Evolutionary conservation across 257 asterid species (phyloP).

Genomic region (Plantago ovata): DNA sequence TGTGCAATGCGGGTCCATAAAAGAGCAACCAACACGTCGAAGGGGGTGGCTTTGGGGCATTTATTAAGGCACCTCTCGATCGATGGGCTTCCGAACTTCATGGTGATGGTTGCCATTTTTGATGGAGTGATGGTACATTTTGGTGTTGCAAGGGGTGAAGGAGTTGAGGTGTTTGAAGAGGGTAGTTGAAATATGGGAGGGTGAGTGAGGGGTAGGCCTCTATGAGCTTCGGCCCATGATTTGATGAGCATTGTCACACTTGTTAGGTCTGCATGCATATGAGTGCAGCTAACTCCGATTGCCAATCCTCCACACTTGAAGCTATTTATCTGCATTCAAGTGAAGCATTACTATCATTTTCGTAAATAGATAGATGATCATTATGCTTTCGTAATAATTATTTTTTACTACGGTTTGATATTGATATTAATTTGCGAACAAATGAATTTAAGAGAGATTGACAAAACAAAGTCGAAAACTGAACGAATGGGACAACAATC

Average conservation of each 20-base stretch:
- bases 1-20: conserved; percentile 43
- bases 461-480: no score
- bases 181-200: conserved; percentile 41
- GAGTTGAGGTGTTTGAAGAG: not conserved
- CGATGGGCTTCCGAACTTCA: conserved; percentile 34
- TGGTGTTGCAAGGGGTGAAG: conserved; percentile 5
- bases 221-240: conserved; percentile 48
- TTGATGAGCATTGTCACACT: conserved; percentile 44
- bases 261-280: conserved; percentile 60
- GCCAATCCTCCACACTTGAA: conserved; percentile 65
- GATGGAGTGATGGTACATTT: conserved; percentile 8
- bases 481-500: no score
- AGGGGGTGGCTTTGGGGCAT: conserved; percentile 54
- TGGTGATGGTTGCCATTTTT: conserved; percentile 37
- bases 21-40: conserved; percentile 46
- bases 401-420: no score
- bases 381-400: no score
- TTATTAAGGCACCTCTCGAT: conserved; percentile 29
- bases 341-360: not conserved
- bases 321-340: conserved; percentile 44
- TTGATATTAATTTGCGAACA: no score
- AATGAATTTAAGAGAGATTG: no score
- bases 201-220: conserved; percentile 29
- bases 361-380: no score
- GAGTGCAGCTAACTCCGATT: conserved; percentile 62